phyloP scores from a whole-genome alignment of 108 stramenopile genomes.

The Skeletonema potamos region DNA sequence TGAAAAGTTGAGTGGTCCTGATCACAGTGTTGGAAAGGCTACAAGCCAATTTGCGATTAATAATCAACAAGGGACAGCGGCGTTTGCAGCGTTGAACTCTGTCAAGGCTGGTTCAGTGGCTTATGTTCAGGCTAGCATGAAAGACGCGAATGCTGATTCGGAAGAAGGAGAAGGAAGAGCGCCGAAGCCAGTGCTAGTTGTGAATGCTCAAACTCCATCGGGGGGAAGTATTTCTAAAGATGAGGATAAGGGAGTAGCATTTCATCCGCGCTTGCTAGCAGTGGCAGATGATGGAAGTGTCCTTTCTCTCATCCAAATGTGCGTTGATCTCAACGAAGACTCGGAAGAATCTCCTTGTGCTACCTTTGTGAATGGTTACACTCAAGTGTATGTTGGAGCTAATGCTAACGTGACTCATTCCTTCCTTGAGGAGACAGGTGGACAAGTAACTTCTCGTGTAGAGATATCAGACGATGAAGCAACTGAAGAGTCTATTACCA shows the following conservation, averaged over 20 bases:
- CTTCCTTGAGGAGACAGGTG: slow-evolving; percentile 83
- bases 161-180: not conserved
- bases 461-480: slow-evolving; percentile 58
- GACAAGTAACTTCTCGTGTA: slow-evolving; percentile 65
- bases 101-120: slow-evolving; percentile 77
- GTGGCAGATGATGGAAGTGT: slow-evolving; percentile 61
- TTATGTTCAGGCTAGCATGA: slow-evolving; percentile 43
- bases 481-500: slow-evolving; percentile 3
- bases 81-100: slow-evolving; percentile 88
- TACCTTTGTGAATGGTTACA: slow-evolving; percentile 86
- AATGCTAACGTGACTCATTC: slow-evolving; percentile 83
- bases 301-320: slow-evolving; percentile 72
- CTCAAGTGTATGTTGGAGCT: slow-evolving; percentile 77
- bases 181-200: slow-evolving; percentile 66
- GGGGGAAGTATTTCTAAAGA: slow-evolving; percentile 40
- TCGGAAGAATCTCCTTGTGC: slow-evolving; percentile 37
- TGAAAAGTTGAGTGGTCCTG: slow-evolving; percentile 69
- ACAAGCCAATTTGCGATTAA: slow-evolving; percentile 88
- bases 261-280: slow-evolving; percentile 75
- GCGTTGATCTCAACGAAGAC: slow-evolving; percentile 69
- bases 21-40: slow-evolving; percentile 81
- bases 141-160: slow-evolving; percentile 14
- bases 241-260: slow-evolving; percentile 59
- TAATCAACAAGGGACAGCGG: slow-evolving; percentile 88
- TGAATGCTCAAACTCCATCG: slow-evolving; percentile 77